Conservation (phyloP, 73 alveolate genomes). For the Stentor coeruleus region DNA sequence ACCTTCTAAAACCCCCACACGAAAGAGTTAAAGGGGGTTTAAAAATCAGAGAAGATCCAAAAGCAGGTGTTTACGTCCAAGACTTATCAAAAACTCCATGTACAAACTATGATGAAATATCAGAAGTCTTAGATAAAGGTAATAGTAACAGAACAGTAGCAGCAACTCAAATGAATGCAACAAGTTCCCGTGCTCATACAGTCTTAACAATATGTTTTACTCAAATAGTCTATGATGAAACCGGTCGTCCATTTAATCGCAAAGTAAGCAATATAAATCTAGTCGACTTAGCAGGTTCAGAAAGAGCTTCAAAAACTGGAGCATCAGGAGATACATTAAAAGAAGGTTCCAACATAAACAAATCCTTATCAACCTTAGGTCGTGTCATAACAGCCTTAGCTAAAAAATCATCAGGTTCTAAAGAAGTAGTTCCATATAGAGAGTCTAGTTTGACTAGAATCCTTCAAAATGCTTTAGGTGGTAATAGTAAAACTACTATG, state of each 20-base stretch:
- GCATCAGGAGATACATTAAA: slow-evolving; percentile 77
- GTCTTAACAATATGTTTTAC: slow-evolving; percentile 60
- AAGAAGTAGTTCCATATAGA: slow-evolving; percentile 72
- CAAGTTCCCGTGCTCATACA: slow-evolving; percentile 75
- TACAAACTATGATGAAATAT: slow-evolving; percentile 57
- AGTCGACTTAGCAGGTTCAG: slow-evolving; percentile 95
- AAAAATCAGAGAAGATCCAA: slow-evolving; percentile 71
- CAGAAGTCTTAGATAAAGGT: slow-evolving; percentile 52
- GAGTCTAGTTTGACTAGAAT: slow-evolving; percentile 74
- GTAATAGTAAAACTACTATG: slow-evolving; percentile 84
- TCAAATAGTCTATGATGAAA: slow-evolving; percentile 37
- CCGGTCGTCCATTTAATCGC: slow-evolving; percentile 48
- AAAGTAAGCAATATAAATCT: slow-evolving; percentile 66
- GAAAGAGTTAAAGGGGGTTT: slow-evolving; percentile 70
- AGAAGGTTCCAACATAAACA: slow-evolving; percentile 88
- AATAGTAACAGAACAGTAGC: slow-evolving; percentile 67
- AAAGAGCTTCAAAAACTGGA: slow-evolving; percentile 85
- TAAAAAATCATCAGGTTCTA: slow-evolving; percentile 60
- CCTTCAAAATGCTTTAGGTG: slow-evolving; percentile 80
- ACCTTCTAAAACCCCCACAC: slow-evolving; percentile 50
- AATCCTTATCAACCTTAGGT: slow-evolving; percentile 69
- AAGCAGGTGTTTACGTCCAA: slow-evolving; percentile 67
- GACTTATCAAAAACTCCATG: slow-evolving; percentile 70
- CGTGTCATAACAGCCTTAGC: slow-evolving; percentile 76
- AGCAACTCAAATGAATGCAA: slow-evolving; percentile 70